Base-by-base conservation (phyloP, 2,329 filamentous ascomycete genomes). In the Aspergillus clavatus region DNA sequence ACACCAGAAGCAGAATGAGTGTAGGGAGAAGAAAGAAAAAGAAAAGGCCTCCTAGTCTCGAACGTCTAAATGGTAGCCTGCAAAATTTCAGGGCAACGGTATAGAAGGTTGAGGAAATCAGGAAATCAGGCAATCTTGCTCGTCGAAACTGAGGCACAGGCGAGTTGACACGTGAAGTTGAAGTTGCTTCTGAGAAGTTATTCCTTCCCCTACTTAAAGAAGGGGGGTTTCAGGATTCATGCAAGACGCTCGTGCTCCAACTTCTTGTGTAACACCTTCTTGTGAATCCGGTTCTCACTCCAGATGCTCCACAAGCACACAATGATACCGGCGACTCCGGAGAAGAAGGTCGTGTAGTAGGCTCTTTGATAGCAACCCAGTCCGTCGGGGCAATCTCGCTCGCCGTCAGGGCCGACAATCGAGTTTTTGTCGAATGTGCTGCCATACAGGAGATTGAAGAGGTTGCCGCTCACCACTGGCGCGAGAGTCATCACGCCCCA, bases 401-500 rank as follows among this genome's bases (percentile, higher is more conserved):
- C 82, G 16, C 88, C 89, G 33, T 81, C 78, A 0, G 79, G 75
- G 16, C 80, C 77, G 7, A 88, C 71, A 26, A 83, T 69, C 18
- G 85, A 90, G 66, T 96, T 89, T 7, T 72, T 71, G 63, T 98
- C 93, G 56, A 89, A 94, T 0, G 95, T 82, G 12, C 67, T 71
- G 39, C 93, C 93, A 63, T 97, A 98, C 46, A 93, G 82, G 1
- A 96, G 71, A 63, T 97, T 98, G 76, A 95, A 97, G 18, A 95
- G 67, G 58, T 97, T 95, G 40, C 89, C 90, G 7, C 84, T 89
- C 22, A 95, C 69, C 2, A 95, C 88, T 0, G 91, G 90, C 2
- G 88, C 85, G 38, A 96, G 74, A 0, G 89, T 96, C 83, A 98
- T 94, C 57, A 86, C 85, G 11, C 93, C 93, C 91, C 93, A 98